Conservation (phyloP, 176 grass and related monocot species). For the Puya raimondii region DNA sequence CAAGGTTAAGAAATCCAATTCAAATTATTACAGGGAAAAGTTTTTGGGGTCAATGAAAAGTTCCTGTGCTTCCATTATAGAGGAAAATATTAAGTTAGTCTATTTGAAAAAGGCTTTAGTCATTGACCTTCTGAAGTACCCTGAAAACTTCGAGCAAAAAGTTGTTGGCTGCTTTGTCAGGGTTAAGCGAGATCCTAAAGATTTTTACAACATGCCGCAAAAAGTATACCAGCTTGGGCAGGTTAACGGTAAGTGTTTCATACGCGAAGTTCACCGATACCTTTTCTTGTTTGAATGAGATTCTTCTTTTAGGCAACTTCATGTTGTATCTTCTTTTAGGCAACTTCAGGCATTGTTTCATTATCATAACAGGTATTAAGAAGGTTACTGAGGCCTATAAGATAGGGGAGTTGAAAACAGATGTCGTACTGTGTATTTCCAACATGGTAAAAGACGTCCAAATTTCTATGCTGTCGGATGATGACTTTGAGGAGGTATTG, state of each 20-base stretch:
- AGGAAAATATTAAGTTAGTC: conserved; percentile 49
- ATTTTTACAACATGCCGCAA: conserved; percentile 20
- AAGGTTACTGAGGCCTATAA: conserved; percentile 52
- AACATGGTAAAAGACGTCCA: conserved; percentile 39
- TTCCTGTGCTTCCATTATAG: conserved; percentile 41
- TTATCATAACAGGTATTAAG: conserved; percentile 44
- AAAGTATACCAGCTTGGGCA: conserved; percentile 49
- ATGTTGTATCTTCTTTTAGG: not conserved
- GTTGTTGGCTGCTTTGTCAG: conserved; percentile 71
- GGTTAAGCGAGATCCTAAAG: conserved; percentile 27
- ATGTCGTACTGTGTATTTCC: conserved; percentile 59
- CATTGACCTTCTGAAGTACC: conserved; percentile 42
- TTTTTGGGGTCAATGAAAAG: conserved; percentile 34
- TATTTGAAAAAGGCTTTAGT: conserved; percentile 65
- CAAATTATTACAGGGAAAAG: conserved; percentile 10
- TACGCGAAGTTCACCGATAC: conserved; percentile 5
- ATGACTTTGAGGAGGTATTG: conserved; percentile 65
- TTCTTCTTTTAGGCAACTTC: conserved; percentile 4
- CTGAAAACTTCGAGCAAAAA: conserved; percentile 64
- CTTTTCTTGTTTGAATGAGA: conserved; percentile 1
- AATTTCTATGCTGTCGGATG: conserved; percentile 48
- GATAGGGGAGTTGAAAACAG: conserved; percentile 38
- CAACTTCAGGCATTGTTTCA: not conserved
- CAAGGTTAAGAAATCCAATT: conserved; percentile 22
- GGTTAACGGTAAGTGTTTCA: conserved; percentile 55